Evolutionary conservation across 768 basidiomycete species (phyloP).

Genomic region (Clavaria fumosa): DNA sequence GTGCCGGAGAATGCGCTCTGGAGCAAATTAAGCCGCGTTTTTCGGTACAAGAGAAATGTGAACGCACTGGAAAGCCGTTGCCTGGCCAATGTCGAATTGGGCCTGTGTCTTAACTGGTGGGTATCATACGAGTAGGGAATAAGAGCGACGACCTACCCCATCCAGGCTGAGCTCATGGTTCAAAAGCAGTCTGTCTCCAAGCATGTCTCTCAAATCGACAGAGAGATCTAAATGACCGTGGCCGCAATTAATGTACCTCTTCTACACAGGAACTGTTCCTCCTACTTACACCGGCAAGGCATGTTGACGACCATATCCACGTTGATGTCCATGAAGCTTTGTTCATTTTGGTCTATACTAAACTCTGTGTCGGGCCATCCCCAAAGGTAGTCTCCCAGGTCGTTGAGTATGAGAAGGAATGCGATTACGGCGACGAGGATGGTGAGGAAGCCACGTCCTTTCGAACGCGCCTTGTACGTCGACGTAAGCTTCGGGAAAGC

Average conservation of each 20-base stretch:
- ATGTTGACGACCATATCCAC: slow-evolving; percentile 88
- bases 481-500: slow-evolving; percentile 78
- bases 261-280: background rate
- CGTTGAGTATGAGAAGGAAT: slow-evolving; percentile 68
- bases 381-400: slow-evolving; percentile 83
- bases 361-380: slow-evolving; percentile 89
- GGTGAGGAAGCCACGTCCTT: slow-evolving; percentile 71
- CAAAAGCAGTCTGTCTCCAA: slow-evolving; percentile 85
- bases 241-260: background rate
- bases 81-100: slow-evolving; percentile 69
- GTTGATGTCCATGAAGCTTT: slow-evolving; percentile 64
- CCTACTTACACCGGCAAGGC: slow-evolving; percentile 74
- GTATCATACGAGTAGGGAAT: background rate
- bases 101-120: slow-evolving; percentile 29
- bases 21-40: slow-evolving; percentile 3
- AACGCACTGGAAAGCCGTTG: slow-evolving; percentile 47
- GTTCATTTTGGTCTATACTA: slow-evolving; percentile 53
- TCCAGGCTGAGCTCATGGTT: slow-evolving; percentile 69
- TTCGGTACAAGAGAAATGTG: background rate
- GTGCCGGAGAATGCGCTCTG: slow-evolving; percentile 47
- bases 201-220: slow-evolving; percentile 80
- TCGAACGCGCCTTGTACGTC: slow-evolving; percentile 66
- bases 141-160: slow-evolving; percentile 36
- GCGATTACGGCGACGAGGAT: slow-evolving; percentile 52
- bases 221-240: slow-evolving; percentile 56